These are phyloP conservation scores for Exophiala calicioides DNA, from an alignment of 2,329 filamentous ascomycete species.

Conservation along the genomic window DNA sequence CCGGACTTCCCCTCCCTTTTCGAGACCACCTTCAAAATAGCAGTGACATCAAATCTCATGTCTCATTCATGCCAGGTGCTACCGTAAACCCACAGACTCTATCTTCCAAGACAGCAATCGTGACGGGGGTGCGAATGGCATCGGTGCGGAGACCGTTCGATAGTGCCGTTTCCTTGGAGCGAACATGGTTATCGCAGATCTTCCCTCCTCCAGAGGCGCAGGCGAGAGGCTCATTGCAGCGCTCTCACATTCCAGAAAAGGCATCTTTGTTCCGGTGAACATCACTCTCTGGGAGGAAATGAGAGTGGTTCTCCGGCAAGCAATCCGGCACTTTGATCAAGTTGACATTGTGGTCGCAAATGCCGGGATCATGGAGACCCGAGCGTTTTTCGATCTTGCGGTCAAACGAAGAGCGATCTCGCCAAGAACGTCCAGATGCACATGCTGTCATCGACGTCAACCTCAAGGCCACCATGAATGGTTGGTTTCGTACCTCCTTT, in stretches of 20 bases:
- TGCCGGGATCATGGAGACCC: conserved; percentile 18
- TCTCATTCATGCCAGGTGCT: too few species aligned
- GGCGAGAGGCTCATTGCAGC: neutral
- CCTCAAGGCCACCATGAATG: conserved; percentile 49
- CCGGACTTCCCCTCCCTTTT: too few species aligned
- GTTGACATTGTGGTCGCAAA: conserved; percentile 19
- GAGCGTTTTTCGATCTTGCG: conserved; percentile 8
- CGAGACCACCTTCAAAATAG: too few species aligned
- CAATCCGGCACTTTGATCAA: conserved; percentile 3
- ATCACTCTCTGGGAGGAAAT: conserved; percentile 11
- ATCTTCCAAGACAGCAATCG: conserved; percentile 2
- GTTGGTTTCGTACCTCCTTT: conserved; percentile 39
- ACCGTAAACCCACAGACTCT: too few species aligned
- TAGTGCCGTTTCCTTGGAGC: conserved; percentile 3
- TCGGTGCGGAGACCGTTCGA: conserved; percentile 21
- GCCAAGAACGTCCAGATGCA: conserved; percentile 2
- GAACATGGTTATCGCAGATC: conserved; percentile 16
- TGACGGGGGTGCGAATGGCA: conserved; percentile 23
- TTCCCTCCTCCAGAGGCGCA: neutral
- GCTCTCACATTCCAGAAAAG: neutral
- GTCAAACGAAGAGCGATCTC: conserved; percentile 1
- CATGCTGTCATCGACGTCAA: conserved; percentile 43
- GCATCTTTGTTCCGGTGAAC: conserved; percentile 9
- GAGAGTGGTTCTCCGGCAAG: conserved; percentile 5
- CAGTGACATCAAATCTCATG: too few species aligned